phyloP scores from a whole-genome alignment of 371 early-diverging fungal species.

The Syncephalastrum racemosum region DNA sequence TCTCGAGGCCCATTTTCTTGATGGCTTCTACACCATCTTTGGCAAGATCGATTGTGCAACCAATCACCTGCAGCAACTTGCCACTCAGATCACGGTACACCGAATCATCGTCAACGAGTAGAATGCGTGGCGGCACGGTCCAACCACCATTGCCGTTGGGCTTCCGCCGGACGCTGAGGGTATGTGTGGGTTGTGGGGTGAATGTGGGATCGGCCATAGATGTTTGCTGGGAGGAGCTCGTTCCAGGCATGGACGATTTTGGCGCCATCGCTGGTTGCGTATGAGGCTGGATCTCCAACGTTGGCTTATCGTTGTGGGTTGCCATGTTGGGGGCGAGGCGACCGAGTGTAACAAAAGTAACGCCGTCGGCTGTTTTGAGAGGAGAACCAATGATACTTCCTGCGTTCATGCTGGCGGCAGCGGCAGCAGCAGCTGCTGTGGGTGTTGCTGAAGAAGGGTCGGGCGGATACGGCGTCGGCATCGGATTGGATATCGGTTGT shows the following conservation, averaged over 20 bases:
- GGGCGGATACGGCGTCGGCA: background rate
- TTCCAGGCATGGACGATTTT: background rate
- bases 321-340: constrained; percentile 42
- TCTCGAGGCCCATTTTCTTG: constrained; percentile 57
- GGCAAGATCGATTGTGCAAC: constrained; percentile 72
- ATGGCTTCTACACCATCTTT: constrained; percentile 76
- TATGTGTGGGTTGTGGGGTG: too few relatives aligned
- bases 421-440: constrained; percentile 24
- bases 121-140: constrained; percentile 69
- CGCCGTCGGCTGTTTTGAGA: constrained; percentile 40
- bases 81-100: constrained; percentile 66
- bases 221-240: background rate
- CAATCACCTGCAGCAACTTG: constrained; percentile 63
- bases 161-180: too few relatives aligned
- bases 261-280: background rate
- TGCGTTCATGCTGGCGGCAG: constrained; percentile 48
- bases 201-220: background rate
- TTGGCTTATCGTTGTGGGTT: constrained; percentile 32
- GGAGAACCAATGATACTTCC: constrained; percentile 46
- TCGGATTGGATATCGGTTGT: background rate
- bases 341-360: constrained; percentile 52
- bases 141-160: constrained; percentile 37
- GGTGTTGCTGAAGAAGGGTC: background rate
- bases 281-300: constrained; percentile 27
- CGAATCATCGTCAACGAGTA: constrained; percentile 80